Evolutionary conservation across 129 eudicot species (phyloP), one percentile per base, ranked within the genome.

Genomic region (Dittrichia graveolens): DNA sequence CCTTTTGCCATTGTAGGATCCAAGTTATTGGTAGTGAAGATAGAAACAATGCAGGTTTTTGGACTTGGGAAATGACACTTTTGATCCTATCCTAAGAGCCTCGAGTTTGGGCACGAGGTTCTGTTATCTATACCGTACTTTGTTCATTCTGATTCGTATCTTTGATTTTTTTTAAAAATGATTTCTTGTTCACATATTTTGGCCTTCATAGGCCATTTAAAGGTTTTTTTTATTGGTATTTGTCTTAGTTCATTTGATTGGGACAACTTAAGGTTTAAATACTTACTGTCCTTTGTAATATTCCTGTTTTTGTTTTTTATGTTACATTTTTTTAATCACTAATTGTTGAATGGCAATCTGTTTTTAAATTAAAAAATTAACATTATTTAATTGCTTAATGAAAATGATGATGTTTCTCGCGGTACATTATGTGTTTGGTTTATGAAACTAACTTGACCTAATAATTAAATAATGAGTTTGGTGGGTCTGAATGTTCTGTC

Each of bases 131-230:
- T 11, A 44, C 16, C 4, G 11, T 61, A 24, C 69, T 73, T 62
- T 69, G 71, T 56, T 77, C 13, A 61, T 67, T 62, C 7, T 61
- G 71, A 61, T 61, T 72, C 43, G 61, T 66, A 75, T 67, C 50
- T 75, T 55, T 62, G 16, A n/a, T n/a, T n/a, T 82, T 72, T 46
- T 0, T 14, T 4, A 68, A 40, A 44, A 55, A 39, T 72, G 78
- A 52, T 40, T 50, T 61, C 6, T 75, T 64, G 19, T 52, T 38
- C 47, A 41, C 49, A 60, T 53, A 31, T 61, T 48, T 37, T 79
- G 71, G 42, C 70, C 44, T 50, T 49, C 48, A 5, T 61, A 7
- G 34, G 65, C 47, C 66, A 13, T 70, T 47, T 61, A 58, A 49
- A 7, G 12, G 34, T 38, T 45, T 35, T 66, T 9, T 75, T 9